A percentile compares a stretch with the other conserved stretches of the same genome.
Evolutionary conservation across 2,329 filamentous ascomycete species (phyloP).

Genomic region (Coniochaeta pulveracea): DNA sequence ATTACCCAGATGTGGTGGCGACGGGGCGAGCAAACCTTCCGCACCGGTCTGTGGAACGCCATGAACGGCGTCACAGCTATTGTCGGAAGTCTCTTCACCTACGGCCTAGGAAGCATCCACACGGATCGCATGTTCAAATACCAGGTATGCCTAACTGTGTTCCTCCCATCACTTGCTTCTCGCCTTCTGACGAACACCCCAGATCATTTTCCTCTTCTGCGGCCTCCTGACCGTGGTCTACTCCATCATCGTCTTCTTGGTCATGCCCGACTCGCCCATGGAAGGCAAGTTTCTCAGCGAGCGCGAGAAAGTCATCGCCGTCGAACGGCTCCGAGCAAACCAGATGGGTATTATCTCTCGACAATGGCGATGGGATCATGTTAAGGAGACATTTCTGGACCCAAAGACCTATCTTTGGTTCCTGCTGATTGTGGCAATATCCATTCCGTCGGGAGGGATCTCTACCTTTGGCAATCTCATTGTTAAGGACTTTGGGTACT

Average conservation of each 20-base stretch:
- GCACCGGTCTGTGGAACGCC: slow-evolving; percentile 47
- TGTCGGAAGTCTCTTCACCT: slow-evolving; percentile 42
- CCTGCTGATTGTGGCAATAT: slow-evolving; percentile 40
- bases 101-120: slow-evolving; percentile 46
- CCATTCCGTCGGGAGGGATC: slow-evolving; percentile 44
- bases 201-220: slow-evolving; percentile 44
- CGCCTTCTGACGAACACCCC: not conserved
- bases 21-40: slow-evolving; percentile 43
- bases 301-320: slow-evolving; percentile 37
- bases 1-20: slow-evolving; percentile 54
- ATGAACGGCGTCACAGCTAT: slow-evolving; percentile 51
- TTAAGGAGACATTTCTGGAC: slow-evolving; percentile 41
- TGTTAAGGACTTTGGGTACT: slow-evolving; percentile 39
- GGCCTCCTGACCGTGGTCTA: slow-evolving; percentile 37
- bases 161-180: not conserved
- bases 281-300: slow-evolving; percentile 39
- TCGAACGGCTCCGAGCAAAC: slow-evolving; percentile 42
- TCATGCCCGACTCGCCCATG: slow-evolving; percentile 37
- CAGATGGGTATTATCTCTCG: slow-evolving; percentile 42
- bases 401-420: slow-evolving; percentile 52
- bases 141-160: slow-evolving; percentile 12
- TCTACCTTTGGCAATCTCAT: slow-evolving; percentile 41
- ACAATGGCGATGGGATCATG: slow-evolving; percentile 38
- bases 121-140: slow-evolving; percentile 25
- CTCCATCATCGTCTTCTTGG: slow-evolving; percentile 29